These are phyloP conservation scores for Castanospermum australe DNA, from an alignment of 306 rosid genomes.

Conservation along the genomic window DNA sequence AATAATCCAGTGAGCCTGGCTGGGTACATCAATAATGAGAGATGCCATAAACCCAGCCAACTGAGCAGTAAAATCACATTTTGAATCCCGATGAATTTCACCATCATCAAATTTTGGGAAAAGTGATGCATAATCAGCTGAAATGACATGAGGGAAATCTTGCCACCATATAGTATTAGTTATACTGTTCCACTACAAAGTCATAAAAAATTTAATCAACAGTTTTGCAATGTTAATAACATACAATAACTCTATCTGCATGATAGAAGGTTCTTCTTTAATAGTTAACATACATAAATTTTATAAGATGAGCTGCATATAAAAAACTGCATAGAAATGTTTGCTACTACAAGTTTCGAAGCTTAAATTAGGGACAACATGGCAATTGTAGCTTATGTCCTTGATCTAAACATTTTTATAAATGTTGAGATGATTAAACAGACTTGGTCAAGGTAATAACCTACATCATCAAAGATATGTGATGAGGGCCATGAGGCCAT, in stretches of 20 bases:
- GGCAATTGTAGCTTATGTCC: constrained; percentile 12
- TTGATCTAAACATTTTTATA: constrained; percentile 1
- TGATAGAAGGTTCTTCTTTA: neutral
- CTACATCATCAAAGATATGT: neutral
- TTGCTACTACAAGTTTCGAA: neutral
- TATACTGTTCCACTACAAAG: constrained; percentile 67
- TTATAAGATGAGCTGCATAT: neutral
- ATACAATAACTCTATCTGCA: neutral
- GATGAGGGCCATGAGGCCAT: neutral
- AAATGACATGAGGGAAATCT: constrained; percentile 60
- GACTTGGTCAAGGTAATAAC: neutral
- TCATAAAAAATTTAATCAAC: constrained; percentile 28
- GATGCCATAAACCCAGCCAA: constrained; percentile 87
- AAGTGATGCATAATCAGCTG: constrained; percentile 58
- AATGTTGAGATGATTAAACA: neutral
- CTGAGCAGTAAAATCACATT: constrained; percentile 71
- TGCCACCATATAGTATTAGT: constrained; percentile 93
- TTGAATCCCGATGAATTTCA: constrained; percentile 34
- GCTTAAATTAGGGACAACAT: neutral
- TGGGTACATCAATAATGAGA: constrained; percentile 67
- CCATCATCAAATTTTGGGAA: constrained; percentile 43
- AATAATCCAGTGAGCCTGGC: constrained; percentile 70
- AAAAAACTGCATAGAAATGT: neutral
- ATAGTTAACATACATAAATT: constrained; percentile 19
- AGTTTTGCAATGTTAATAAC: neutral